Base-by-base conservation (phyloP, 163 green algal species). In the Scenedesmus sp. region DNA sequence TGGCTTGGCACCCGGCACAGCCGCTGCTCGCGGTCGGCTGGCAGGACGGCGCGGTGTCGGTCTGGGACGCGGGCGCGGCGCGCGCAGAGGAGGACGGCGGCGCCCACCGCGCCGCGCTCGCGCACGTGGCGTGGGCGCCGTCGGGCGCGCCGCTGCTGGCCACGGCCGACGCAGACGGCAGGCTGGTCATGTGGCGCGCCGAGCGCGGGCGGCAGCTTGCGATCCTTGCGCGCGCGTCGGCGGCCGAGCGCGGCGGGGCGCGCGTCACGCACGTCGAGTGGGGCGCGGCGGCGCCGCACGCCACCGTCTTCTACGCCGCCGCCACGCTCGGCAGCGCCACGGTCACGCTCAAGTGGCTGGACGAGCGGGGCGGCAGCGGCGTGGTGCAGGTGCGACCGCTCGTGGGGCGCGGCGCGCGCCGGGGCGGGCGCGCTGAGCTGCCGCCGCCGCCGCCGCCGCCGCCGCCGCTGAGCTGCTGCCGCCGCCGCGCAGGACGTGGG, bases 11-110 rank as follows among this genome's bases (percentile, higher is more conserved):
- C 71, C 89, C 85, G 4, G 31, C 72, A 10, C 73, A 85, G 50
- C 84, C 78, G 1, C 70, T 92, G 31, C 82, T 94, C 29, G 85
- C 86, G 0, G 84, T 92, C 28, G 89, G 79, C 36, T 92, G 89
- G 89, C 83, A 86, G 53, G 89, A 91, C 45, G 86, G 86, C 86
- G 85, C 72, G 0, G 64, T 93, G 20, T 91, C 84, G 4, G 82
- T 92, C 47, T 93, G 89, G 89, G 87, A 89, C 58, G 80, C 81
- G 31, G 80, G 75, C 47, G 57, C 86, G 29, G 69, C 75, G 6
- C 77, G 76, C 45, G 39, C 86, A 36, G 78, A 86, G 51, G 84
- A 89, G 62, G 85, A 90, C 73, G 85, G 75, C 76, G 89, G 89
- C 53, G 85, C 74, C 28, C 86, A 93, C 67, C 69, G 76, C 18